Conservation (phyloP, 169 alveolate species). For the Cryptosporidium andersoni region DNA sequence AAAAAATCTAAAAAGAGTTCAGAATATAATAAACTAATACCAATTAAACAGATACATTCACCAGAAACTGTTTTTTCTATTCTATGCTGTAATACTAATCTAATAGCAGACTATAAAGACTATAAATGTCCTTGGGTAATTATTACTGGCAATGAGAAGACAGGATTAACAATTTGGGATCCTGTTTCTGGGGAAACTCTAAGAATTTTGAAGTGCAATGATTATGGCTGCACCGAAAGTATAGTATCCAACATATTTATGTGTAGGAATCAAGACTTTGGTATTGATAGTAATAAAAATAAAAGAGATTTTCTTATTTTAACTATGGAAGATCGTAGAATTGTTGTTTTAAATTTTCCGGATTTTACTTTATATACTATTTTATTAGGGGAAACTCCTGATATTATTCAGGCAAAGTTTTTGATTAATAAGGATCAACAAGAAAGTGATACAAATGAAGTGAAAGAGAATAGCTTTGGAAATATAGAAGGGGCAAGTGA, state of each 20-base stretch:
- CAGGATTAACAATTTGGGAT: constrained; percentile 56
- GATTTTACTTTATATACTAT: constrained; percentile 22
- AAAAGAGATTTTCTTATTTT: constrained; percentile 1
- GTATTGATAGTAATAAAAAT: neutral
- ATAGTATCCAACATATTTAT: constrained; percentile 15
- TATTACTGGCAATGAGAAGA: constrained; percentile 45
- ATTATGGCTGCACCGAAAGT: constrained; percentile 16
- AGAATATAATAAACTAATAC: neutral
- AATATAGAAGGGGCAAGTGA: constrained; percentile 2
- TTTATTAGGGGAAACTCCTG: constrained; percentile 57
- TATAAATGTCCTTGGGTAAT: constrained; percentile 52
- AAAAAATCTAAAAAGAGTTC: constrained; percentile 22
- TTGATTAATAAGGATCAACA: neutral
- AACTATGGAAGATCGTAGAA: constrained; percentile 53
- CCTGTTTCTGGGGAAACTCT: constrained; percentile 15
- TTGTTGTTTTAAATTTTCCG: constrained; percentile 35
- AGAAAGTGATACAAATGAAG: neutral
- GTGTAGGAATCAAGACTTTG: constrained; percentile 8
- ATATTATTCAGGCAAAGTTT: constrained; percentile 33
- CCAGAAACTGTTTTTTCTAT: constrained; percentile 49
- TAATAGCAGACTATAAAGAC: neutral
- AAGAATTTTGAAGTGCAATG: neutral
- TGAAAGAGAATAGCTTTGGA: neutral
- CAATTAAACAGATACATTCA: constrained; percentile 63
- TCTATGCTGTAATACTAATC: constrained; percentile 17